These are phyloP conservation scores for Cryptosporidium viatorum DNA, from an alignment of 169 alveolate genomes.

Conservation along the genomic window DNA sequence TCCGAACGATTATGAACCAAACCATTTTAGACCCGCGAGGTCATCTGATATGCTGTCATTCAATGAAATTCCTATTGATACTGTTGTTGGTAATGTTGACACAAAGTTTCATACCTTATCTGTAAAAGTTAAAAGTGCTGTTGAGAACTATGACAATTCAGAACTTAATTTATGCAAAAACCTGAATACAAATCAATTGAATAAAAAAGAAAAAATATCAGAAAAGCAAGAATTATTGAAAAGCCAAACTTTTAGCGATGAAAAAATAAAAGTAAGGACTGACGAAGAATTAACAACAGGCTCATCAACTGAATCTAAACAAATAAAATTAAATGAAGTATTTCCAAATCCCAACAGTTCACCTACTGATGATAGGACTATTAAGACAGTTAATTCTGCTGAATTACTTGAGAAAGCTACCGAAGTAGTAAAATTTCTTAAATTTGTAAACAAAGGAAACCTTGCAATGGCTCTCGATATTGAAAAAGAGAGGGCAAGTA, in stretches of 20 bases:
- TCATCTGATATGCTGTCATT: conserved; percentile 77
- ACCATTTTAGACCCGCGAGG: conserved; percentile 82
- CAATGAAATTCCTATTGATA: conserved; percentile 78
- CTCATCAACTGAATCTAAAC: conserved; percentile 7
- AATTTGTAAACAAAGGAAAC: conserved; percentile 56
- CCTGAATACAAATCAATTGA: background rate
- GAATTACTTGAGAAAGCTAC: conserved; percentile 56
- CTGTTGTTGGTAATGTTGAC: conserved; percentile 81
- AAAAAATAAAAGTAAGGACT: background rate
- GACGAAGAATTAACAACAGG: conserved; percentile 27
- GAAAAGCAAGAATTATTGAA: conserved; percentile 18
- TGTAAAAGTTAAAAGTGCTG: conserved; percentile 79
- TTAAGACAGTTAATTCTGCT: conserved; percentile 28
- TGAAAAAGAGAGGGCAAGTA: conserved; percentile 54
- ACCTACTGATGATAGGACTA: conserved; percentile 43
- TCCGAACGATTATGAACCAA: conserved; percentile 86
- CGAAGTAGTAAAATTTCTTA: conserved; percentile 61
- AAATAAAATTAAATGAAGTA: background rate
- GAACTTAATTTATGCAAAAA: background rate
- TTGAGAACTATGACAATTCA: conserved; percentile 45
- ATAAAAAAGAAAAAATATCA: background rate
- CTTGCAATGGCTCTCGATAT: conserved; percentile 75
- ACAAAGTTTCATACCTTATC: conserved; percentile 79
- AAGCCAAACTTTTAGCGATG: background rate
- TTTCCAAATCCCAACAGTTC: background rate